Evolutionary conservation across 306 rosid genomes (phyloP).

Genomic region (Inga oerstediana): DNA sequence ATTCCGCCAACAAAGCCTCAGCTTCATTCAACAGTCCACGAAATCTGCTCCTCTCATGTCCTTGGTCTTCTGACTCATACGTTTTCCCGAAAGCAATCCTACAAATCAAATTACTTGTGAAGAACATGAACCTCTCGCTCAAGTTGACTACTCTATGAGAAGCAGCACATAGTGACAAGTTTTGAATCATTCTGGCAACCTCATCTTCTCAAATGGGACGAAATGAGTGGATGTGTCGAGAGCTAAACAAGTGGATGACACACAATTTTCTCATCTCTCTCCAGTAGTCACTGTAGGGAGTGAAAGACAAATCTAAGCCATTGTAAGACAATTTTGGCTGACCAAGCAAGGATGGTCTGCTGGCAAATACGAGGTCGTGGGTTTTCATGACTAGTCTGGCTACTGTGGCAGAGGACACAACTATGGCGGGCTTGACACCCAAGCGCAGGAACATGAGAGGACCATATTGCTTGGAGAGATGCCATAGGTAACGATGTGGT

Average conservation of each 20-base stretch:
- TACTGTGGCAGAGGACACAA: not conserved
- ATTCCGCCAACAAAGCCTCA: conserved; percentile 32
- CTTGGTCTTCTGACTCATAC: not conserved
- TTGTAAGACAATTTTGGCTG: conserved; percentile 43
- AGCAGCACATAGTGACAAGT: not conserved
- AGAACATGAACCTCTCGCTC: conserved; percentile 19
- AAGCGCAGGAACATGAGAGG: not conserved
- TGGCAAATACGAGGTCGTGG: not conserved
- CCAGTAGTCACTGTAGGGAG: conserved; percentile 54
- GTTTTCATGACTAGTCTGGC: not conserved
- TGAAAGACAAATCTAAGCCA: conserved; percentile 44
- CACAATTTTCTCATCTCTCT: conserved; percentile 51
- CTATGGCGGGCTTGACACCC: not conserved
- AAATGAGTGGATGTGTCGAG: conserved; percentile 36
- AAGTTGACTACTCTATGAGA: conserved; percentile 17
- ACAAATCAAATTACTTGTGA: conserved; percentile 40
- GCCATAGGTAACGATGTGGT: no score
- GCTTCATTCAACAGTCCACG: conserved; percentile 45
- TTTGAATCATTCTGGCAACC: not conserved
- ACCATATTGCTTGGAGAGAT: no score
- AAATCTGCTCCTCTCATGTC: conserved; percentile 25
- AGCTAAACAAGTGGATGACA: conserved; percentile 41
- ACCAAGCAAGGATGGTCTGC: not conserved
- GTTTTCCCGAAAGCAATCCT: conserved; percentile 47
- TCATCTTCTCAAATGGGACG: not conserved